Conservation (phyloP, 257 asterid genomes). For the Solanum chmielewskii region DNA sequence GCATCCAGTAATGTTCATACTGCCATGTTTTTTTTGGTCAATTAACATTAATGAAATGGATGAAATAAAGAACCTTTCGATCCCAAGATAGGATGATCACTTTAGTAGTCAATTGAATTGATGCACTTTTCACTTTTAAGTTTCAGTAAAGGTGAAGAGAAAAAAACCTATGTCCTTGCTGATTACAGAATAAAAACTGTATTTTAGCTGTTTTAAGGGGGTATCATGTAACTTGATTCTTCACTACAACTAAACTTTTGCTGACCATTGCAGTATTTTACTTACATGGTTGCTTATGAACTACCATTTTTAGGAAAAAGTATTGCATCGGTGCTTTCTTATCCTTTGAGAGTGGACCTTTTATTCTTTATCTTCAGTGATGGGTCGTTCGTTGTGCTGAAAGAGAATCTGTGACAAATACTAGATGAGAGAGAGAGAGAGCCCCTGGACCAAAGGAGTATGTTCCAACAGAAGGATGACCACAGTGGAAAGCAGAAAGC, state of each 20-base stretch:
- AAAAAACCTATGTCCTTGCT: neutral
- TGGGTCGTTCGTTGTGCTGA: neutral
- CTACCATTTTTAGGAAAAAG: neutral
- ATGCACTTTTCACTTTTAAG: neutral
- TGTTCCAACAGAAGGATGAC: neutral
- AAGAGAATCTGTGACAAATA: neutral
- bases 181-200: neutral
- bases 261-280: neutral
- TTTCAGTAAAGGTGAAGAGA: neutral
- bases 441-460: neutral
- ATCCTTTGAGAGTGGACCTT: neutral
- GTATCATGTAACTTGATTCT: neutral
- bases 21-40: neutral
- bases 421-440: neutral
- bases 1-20: neutral
- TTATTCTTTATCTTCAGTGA: neutral
- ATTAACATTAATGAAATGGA: neutral
- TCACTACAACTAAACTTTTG: neutral
- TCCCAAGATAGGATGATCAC: neutral
- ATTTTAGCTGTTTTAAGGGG: neutral
- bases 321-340: neutral
- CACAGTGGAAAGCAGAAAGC: conserved; percentile 1
- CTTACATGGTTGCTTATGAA: neutral
- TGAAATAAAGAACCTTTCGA: neutral
- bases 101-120: neutral